Conservation (phyloP, 2,329 filamentous ascomycete species). For the Daldinia sp. region DNA sequence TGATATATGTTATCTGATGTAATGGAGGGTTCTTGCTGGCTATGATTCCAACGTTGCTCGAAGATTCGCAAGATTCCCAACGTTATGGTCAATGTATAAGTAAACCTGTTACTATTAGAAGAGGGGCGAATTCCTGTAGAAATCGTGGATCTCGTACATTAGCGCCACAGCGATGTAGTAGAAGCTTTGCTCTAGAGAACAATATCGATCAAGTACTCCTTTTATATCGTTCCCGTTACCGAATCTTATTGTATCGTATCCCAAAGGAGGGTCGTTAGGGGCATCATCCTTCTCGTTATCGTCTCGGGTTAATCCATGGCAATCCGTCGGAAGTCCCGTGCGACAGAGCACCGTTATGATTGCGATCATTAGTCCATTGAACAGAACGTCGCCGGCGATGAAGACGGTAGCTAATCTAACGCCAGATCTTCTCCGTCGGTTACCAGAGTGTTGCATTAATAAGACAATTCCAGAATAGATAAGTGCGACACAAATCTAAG, state of each 20-base stretch:
- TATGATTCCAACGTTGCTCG: constrained; percentile 43
- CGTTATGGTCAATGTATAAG: constrained; percentile 43
- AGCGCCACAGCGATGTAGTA: constrained; percentile 46
- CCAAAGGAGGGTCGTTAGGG: constrained; percentile 25
- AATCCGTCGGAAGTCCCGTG: constrained; percentile 48
- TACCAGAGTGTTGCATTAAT: constrained; percentile 45
- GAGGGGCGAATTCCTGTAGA: background rate
- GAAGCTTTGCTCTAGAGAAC: constrained; percentile 45
- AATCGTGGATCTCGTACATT: constrained; percentile 40
- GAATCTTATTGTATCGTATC: constrained; percentile 46
- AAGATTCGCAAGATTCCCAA: constrained; percentile 45
- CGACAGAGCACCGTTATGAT: constrained; percentile 48
- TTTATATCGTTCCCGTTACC: constrained; percentile 40
- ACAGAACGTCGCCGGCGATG: constrained; percentile 45
- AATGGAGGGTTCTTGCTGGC: constrained; percentile 39
- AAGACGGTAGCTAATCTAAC: constrained; percentile 42
- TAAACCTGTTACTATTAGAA: constrained; percentile 39
- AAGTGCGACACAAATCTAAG: constrained; percentile 44
- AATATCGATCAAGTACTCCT: constrained; percentile 32
- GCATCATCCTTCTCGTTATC: constrained; percentile 32
- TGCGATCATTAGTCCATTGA: constrained; percentile 45
- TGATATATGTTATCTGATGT: constrained; percentile 28
- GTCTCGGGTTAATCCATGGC: constrained; percentile 44
- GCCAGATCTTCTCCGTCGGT: constrained; percentile 35
- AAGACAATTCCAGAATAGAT: constrained; percentile 48